phyloP scores from a whole-genome alignment of 2,329 filamentous ascomycete species.

The Aspergillus carbonarius region DNA sequence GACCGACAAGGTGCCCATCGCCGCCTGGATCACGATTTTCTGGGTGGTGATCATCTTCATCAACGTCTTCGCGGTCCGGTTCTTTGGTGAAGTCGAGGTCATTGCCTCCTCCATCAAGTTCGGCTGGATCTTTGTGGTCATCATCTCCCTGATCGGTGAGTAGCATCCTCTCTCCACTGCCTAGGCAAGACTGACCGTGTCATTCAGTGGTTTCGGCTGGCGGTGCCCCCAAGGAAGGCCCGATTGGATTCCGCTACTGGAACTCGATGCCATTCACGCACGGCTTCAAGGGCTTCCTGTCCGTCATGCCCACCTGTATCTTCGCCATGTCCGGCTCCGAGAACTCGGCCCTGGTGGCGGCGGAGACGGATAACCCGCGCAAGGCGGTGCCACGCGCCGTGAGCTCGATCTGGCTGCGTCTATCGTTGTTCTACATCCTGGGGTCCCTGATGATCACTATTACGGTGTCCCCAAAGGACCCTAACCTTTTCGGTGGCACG shows the following conservation, averaged over 20 bases:
- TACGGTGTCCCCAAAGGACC: constrained; percentile 43
- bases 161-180: neutral
- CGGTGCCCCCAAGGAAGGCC: constrained; percentile 38
- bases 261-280: constrained; percentile 43
- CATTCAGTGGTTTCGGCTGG: constrained; percentile 44
- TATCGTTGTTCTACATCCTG: constrained; percentile 48
- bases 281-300: constrained; percentile 46
- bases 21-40: constrained; percentile 49
- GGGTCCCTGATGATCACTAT: constrained; percentile 49
- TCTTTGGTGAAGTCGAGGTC: constrained; percentile 51
- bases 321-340: constrained; percentile 46
- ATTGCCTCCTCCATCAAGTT: constrained; percentile 48
- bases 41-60: constrained; percentile 44
- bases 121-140: constrained; percentile 50
- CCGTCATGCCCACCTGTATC: constrained; percentile 39
- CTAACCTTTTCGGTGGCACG: constrained; percentile 41
- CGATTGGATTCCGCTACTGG: constrained; percentile 50
- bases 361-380: constrained; percentile 45
- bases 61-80: constrained; percentile 45
- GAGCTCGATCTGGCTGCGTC: constrained; percentile 48
- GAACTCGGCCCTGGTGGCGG: constrained; percentile 45
- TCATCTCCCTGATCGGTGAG: constrained; percentile 43
- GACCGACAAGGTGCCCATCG: constrained; percentile 44
- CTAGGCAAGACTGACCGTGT: neutral
- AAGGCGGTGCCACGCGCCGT: constrained; percentile 47